Percentiles rank a stretch among this genome's conserved stretches.
Conservation (phyloP, 1,139 yeast species). For the Nakaseomyces sp. region DNA sequence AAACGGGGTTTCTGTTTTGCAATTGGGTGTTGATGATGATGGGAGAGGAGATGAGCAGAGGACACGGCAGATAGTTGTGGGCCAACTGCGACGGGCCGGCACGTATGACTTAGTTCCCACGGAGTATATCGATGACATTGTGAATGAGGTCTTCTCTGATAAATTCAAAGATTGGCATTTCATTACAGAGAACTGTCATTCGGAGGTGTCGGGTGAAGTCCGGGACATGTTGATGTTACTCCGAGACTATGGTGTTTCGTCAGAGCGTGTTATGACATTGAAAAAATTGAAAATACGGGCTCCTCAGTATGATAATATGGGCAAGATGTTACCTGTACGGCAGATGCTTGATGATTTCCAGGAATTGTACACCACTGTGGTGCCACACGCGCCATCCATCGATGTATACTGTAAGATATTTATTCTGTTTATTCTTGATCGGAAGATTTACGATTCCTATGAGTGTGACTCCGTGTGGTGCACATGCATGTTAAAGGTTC, state of each 20-base stretch:
- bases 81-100: neutral
- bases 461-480: conserved; percentile 17
- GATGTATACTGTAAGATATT: conserved; percentile 12
- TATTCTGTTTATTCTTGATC: conserved; percentile 23
- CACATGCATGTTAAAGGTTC: conserved; percentile 7
- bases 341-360: conserved; percentile 13
- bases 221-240: conserved; percentile 9
- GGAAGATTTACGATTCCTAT: conserved; percentile 22
- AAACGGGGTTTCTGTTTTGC: neutral
- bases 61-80: neutral
- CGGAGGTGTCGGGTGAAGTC: neutral
- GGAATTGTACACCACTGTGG: conserved; percentile 5
- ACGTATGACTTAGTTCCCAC: neutral
- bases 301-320: conserved; percentile 16
- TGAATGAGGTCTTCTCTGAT: conserved; percentile 15
- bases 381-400: conserved; percentile 10
- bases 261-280: conserved; percentile 7
- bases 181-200: conserved; percentile 11
- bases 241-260: conserved; percentile 16
- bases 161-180: conserved; percentile 27
- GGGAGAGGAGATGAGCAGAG: neutral
- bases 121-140: conserved; percentile 11
- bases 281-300: conserved; percentile 7
- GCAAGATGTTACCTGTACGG: conserved; percentile 18
- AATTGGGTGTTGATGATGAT: neutral